Base-by-base conservation (phyloP, 345 rosid genomes). In the Salix dunnii region DNA sequence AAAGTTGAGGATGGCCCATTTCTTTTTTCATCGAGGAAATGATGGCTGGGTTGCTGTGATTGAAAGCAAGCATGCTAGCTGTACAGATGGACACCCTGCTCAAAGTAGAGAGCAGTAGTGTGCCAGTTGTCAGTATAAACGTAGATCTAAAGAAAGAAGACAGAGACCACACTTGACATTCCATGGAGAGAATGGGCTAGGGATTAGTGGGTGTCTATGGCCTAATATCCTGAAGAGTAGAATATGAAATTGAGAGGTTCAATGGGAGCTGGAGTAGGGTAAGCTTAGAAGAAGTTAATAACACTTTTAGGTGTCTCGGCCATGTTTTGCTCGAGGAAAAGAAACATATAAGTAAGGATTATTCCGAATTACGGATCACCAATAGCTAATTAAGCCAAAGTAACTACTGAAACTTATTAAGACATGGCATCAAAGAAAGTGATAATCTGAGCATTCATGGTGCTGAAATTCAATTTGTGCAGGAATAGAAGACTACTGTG, bases 51-150 rank as follows among this genome's bases (percentile, higher is more conserved):
- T 58, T 69, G 79, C 60, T 16, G 43, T 21, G 30, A 69, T 70
- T 70, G 74, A 70, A 77, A 70, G 70, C 63, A 70, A 70, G 74
- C 79, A 69, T 76, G 79, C 68, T 17, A n/a, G 79, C 68, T 17
- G 14, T 74, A 28, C 38, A 18, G 20, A 67, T 51, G 20, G 16
- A 13, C 53, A 9, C 68, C 30, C 42, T 58, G 20, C 13, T 27
- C 10, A 42, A 17, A 23, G 23, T 10, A n/a, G 38, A 13, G 16
- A 48, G 33, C 60, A 70, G 79, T 4, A 61, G 69, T 31, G 61
- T 30, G 67, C 55, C 72, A 75, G n/a, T 67, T 75, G 78, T 67
- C 72, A 35, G 23, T 35, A 21, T 5, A 75, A 18, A 43, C 67
- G 31, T 60, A 68, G 17, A 69, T 43, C 40, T 42, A 42, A 69